Conservation (phyloP, 2,329 filamentous ascomycete species). For the Colletotrichum sp. region DNA sequence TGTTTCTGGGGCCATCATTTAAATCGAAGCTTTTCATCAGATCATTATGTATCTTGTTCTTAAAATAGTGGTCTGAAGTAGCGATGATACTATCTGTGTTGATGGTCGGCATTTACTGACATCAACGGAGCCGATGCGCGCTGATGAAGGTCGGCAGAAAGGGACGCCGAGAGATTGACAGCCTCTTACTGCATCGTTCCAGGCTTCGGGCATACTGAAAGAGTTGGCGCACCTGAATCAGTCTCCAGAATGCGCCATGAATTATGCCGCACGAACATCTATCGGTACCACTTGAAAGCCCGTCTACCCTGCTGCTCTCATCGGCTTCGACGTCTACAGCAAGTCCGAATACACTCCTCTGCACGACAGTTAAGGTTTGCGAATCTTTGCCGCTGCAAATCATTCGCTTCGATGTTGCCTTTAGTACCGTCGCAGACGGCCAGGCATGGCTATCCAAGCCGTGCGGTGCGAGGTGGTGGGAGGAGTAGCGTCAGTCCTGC, state of each 20-base stretch:
- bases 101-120: not conserved
- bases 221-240: not conserved
- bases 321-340: not conserved
- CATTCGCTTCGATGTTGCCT: accelerated
- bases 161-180: not conserved
- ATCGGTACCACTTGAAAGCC: not conserved
- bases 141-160: not conserved
- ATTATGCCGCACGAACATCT: not conserved
- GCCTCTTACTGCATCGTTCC: not conserved
- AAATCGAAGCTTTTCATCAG: not conserved
- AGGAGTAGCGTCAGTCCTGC: not conserved
- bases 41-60: not conserved
- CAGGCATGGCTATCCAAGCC: not conserved
- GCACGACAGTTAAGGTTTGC: accelerated
- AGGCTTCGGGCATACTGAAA: not conserved
- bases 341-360: not conserved
- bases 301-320: not conserved
- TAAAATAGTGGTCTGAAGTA: not conserved
- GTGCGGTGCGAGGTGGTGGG: not conserved
- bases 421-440: not conserved
- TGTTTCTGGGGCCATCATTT: not conserved
- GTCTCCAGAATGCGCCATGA: not conserved
- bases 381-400: not conserved
- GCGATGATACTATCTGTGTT: not conserved
- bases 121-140: not conserved